phyloP scores from a whole-genome alignment of 75 land plant genomes.

The Isoetes taiwanensis region DNA sequence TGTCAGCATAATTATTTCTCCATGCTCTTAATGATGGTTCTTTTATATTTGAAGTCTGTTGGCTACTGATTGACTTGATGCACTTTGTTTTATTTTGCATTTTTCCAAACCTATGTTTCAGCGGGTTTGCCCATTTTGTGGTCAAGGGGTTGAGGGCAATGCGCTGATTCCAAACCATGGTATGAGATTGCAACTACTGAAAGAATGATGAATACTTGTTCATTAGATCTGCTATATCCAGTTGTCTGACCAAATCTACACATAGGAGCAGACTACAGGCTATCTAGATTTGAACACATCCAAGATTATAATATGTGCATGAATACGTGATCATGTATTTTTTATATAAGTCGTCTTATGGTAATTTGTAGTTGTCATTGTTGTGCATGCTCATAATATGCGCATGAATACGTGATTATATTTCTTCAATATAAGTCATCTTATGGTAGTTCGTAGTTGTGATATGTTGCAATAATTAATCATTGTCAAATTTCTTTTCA shows the following conservation, averaged over 20 bases:
- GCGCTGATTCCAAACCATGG: slow-evolving; percentile 69
- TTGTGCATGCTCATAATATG: not conserved
- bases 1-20: too few species aligned
- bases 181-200: slow-evolving; percentile 9
- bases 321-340: too few species aligned
- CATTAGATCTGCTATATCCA: too few species aligned
- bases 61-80: too few species aligned
- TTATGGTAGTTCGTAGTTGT: not conserved
- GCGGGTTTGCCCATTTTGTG: slow-evolving; percentile 60
- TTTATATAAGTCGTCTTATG: not conserved
- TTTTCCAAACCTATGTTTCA: too few species aligned
- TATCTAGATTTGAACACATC: too few species aligned
- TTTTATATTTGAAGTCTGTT: too few species aligned
- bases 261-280: too few species aligned
- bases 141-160: slow-evolving; percentile 40
- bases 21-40: too few species aligned
- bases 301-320: not conserved
- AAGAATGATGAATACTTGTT: not conserved
- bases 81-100: too few species aligned
- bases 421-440: not conserved
- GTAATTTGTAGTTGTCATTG: not conserved
- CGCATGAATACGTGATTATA: too few species aligned
- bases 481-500: slow-evolving; percentile 13
- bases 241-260: too few species aligned
- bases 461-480: not conserved